A percentile compares a stretch with the other conserved stretches of the same genome.
These are phyloP conservation scores for Endoconidiophora polonica DNA, from an alignment of 2,329 filamentous ascomycete genomes.

Conservation along the genomic window DNA sequence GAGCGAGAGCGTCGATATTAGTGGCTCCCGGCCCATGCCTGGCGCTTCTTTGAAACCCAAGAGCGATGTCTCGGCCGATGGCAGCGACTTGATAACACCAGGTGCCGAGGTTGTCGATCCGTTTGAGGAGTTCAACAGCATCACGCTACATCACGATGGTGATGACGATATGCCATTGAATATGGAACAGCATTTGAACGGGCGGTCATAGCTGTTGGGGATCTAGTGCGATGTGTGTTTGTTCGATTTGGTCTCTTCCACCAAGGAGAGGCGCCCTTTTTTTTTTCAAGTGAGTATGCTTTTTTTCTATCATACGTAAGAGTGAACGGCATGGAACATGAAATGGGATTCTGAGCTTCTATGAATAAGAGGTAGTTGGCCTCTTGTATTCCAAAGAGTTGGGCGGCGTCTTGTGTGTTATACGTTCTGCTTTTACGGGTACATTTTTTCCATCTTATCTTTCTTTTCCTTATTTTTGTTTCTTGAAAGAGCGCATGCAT, in stretches of 20 bases:
- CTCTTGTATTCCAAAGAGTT: too few relatives aligned
- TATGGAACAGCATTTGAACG: constrained; percentile 17
- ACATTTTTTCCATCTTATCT: constrained; percentile 10
- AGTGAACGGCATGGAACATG: neutral
- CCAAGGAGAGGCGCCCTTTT: neutral
- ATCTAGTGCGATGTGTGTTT: too few relatives aligned
- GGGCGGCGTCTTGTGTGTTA: neutral
- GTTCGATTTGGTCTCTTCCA: too few relatives aligned
- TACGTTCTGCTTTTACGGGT: constrained; percentile 13
- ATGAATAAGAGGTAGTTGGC: neutral
- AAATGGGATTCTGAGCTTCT: neutral
- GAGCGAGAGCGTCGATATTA: constrained; percentile 82
- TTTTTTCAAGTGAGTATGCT: neutral
- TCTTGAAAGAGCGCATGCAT: constrained; percentile 9
- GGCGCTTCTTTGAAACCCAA: constrained; percentile 9
- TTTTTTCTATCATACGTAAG: neutral
- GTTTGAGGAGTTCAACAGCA: constrained; percentile 97
- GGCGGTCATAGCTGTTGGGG: constrained; percentile 7
- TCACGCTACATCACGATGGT: constrained; percentile 90
- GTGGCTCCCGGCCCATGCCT: constrained; percentile 34
- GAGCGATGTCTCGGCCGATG: neutral
- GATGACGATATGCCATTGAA: constrained; percentile 42
- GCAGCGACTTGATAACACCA: constrained; percentile 57
- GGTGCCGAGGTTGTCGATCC: constrained; percentile 71
- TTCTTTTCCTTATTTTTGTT: constrained; percentile 8